Evolutionary conservation across 169 alveolate species (phyloP), one percentile per base, ranked within the genome.

Genomic region (Toxoplasma gondii): DNA sequence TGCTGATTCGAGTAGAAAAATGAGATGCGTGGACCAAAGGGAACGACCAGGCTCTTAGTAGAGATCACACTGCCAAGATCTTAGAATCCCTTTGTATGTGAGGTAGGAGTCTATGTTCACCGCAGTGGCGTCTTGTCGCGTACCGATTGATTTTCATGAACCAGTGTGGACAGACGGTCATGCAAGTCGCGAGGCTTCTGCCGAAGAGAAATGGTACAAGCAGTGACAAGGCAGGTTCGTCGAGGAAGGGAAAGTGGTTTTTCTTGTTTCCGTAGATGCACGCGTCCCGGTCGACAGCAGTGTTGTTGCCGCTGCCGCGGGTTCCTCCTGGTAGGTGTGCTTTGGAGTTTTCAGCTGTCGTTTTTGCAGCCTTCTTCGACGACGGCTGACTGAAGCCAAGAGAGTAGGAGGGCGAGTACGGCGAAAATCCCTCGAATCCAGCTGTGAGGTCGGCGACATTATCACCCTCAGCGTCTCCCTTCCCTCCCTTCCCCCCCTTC

Each of bases 91-190:
- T 31, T 7, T 27, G 58, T 4, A 49, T 49, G 58, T 12, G 58
- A 4, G 4, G 4, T 49, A 12, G 4, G 58, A 4, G 58, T 4
- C n/a, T 27, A 31, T 22, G 22, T 16, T 12, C 29, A 31, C 34
- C n/a, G 7, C 74, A 1, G 74, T 19, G 22, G 74, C 86, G 49
- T 24, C 27, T 31, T 22, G 2, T 69, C 54, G 0, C 92, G 90
- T 41, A 94, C 92, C 70, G 44, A 78, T 87, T 87, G 38, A 94
- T 91, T 69, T 41, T 84, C 93, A 94, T 94, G 70, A 94, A 94
- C 96, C 96, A 94, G 80, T 94, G 95, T 22, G 95, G 95, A 82
- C 96, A 94, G 31, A 84, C 93, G 19, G 93, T 69, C 93, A 94
- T 86, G 94, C 95, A 91, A n/a, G 91, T 49, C 39, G 88, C 94